phyloP scores from a whole-genome alignment of 805 yeast species.

The Helenozyma baotianmanensis region DNA sequence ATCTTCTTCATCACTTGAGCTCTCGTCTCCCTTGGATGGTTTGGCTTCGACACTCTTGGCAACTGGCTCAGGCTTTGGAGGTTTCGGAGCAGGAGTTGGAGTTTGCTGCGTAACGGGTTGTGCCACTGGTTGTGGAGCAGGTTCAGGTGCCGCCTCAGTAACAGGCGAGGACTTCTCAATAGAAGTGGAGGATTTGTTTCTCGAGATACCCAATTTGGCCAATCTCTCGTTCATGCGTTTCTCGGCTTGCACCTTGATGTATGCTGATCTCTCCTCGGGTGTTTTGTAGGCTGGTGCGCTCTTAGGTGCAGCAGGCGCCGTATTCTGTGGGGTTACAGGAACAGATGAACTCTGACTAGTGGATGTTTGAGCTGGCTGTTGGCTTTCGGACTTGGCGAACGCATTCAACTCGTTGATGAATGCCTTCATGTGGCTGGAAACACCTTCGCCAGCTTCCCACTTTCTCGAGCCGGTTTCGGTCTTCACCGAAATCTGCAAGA shows the following conservation, averaged over 20 bases:
- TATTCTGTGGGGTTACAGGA: slow-evolving; percentile 2
- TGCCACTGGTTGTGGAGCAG: slow-evolving; percentile 9
- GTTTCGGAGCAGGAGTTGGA: slow-evolving; percentile 7
- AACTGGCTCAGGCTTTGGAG: slow-evolving; percentile 2
- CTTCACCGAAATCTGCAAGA: slow-evolving; percentile 37
- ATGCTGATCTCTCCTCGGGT: slow-evolving; percentile 70
- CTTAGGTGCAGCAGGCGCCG: slow-evolving; percentile 8
- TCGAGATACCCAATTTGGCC: slow-evolving; percentile 70
- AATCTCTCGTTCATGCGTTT: slow-evolving; percentile 78
- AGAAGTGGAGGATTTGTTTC: slow-evolving; percentile 24
- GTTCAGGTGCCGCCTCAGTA: slow-evolving; percentile 2
- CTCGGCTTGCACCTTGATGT: slow-evolving; percentile 72
- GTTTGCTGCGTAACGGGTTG: slow-evolving; percentile 1
- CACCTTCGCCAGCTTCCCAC: slow-evolving; percentile 82
- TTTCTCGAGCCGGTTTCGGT: slow-evolving; percentile 54
- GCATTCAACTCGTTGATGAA: slow-evolving; percentile 54
- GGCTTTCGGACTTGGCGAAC: neutral
- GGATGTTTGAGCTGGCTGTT: neutral
- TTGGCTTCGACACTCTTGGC: slow-evolving; percentile 2
- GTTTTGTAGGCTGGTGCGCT: slow-evolving; percentile 31
- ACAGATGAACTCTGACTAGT: slow-evolving; percentile 16
- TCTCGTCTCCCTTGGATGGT: slow-evolving; percentile 13
- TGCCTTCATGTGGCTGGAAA: slow-evolving; percentile 54
- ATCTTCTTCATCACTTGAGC: slow-evolving; percentile 36
- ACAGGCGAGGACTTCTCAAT: neutral